These are phyloP conservation scores for Boeremia exigua DNA, from an alignment of 2,329 filamentous ascomycete species.

Conservation along the genomic window DNA sequence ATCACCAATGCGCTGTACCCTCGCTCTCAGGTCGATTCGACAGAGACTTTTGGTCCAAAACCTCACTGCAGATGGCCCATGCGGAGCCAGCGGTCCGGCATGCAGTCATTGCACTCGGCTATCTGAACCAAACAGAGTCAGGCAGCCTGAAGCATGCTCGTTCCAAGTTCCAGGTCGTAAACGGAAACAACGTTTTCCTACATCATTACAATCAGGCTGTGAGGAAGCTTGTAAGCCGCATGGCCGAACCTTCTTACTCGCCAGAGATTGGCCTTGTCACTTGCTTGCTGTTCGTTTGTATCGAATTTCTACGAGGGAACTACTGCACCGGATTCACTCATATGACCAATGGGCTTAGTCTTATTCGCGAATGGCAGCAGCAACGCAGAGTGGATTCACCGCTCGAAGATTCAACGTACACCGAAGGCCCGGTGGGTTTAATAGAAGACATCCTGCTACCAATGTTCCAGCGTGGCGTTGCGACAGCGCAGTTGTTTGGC, in stretches of 20 bases:
- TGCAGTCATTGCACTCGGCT: constrained; percentile 52
- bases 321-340: constrained; percentile 51
- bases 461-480: constrained; percentile 29
- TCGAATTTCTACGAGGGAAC: constrained; percentile 53
- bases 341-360: constrained; percentile 52
- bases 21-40: constrained; percentile 45
- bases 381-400: constrained; percentile 1
- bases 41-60: constrained; percentile 51
- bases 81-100: constrained; percentile 52
- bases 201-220: constrained; percentile 54
- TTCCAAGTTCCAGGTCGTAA: constrained; percentile 1
- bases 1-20: constrained; percentile 47
- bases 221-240: constrained; percentile 38
- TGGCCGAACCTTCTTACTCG: constrained; percentile 39
- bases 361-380: constrained; percentile 32
- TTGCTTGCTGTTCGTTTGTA: constrained; percentile 53
- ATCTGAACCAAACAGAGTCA: constrained; percentile 36
- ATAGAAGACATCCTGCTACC: constrained; percentile 27
- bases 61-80: constrained; percentile 51
- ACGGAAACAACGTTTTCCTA: constrained; percentile 37
- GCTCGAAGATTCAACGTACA: neutral
- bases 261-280: constrained; percentile 50
- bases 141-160: constrained; percentile 31
- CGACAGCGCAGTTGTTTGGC: constrained; percentile 28
- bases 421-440: neutral